phyloP scores from a whole-genome alignment of 2,329 filamentous ascomycete genomes.

The Didymella sp. region DNA sequence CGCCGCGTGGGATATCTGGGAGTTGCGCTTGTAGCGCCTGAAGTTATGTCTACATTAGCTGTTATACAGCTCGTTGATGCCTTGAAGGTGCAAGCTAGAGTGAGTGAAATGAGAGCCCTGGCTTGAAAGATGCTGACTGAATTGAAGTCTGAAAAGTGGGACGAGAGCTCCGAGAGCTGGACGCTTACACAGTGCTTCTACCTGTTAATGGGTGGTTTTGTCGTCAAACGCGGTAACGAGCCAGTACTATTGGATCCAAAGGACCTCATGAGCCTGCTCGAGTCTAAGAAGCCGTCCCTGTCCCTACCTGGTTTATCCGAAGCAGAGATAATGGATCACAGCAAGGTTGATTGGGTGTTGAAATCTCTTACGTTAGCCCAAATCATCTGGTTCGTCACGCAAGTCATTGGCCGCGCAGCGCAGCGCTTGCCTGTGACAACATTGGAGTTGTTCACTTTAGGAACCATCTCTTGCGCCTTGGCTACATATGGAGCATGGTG shows the following conservation, averaged over 20 bases:
- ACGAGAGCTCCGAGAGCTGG: too few relatives aligned
- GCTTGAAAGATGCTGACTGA: too few relatives aligned
- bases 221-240: not conserved
- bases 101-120: not conserved
- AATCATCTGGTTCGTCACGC: not conserved
- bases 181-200: conserved; percentile 20
- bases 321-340: not conserved
- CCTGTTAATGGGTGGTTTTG: conserved; percentile 24
- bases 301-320: not conserved
- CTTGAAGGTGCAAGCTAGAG: not conserved
- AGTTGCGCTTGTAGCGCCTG: not conserved
- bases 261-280: not conserved
- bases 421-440: conserved; percentile 21
- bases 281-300: not conserved
- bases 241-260: not conserved
- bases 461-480: conserved; percentile 22
- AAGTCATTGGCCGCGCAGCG: conserved; percentile 1
- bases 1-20: not conserved
- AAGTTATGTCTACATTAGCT: not conserved
- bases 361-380: not conserved
- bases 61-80: not conserved
- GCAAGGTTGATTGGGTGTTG: not conserved
- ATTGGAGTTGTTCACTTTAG: conserved; percentile 30
- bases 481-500: conserved; percentile 18
- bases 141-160: too few relatives aligned